A percentile compares a stretch with the other conserved stretches of the same genome.
phyloP scores from a whole-genome alignment of 2,329 filamentous ascomycete species.

The Colletotrichum tropicicola region DNA sequence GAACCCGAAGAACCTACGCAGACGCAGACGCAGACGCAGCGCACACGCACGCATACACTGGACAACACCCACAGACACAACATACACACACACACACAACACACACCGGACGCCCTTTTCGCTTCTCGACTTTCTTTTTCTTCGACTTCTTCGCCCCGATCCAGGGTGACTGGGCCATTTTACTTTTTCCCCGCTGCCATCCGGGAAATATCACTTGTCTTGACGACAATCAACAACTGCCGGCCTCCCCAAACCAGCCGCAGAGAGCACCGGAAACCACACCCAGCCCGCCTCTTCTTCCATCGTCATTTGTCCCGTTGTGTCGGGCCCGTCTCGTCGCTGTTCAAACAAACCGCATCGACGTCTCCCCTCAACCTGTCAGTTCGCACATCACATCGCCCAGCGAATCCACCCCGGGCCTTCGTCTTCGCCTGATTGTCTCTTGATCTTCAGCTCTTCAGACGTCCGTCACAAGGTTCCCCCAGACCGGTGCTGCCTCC shows the following conservation, averaged over 20 bases:
- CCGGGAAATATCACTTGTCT: neutral
- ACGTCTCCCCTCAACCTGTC: slow-evolving; percentile 21
- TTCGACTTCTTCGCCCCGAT: neutral
- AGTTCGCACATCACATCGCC: slow-evolving; percentile 29
- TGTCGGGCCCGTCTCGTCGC: neutral
- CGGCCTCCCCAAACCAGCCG: neutral
- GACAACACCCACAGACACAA: neutral
- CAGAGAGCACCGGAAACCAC: neutral
- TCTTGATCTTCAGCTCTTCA: slow-evolving; percentile 34
- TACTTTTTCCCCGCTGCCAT: slow-evolving; percentile 14
- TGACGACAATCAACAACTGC: neutral
- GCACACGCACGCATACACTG: neutral
- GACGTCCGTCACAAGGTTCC: slow-evolving; percentile 28
- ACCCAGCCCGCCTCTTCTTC: neutral
- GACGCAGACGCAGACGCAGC: neutral
- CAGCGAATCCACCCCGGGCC: slow-evolving; percentile 8
- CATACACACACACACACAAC: slow-evolving; percentile 5
- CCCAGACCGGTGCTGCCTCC: slow-evolving; percentile 21
- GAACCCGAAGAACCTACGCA: neutral
- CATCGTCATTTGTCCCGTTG: neutral
- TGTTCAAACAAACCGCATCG: slow-evolving; percentile 5
- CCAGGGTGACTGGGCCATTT: neutral
- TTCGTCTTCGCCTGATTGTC: slow-evolving; percentile 33
- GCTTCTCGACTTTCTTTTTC: slow-evolving; percentile 28
- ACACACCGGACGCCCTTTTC: slow-evolving; percentile 1